Base-by-base conservation (phyloP, 352 stramenopile genomes). In the Globisporangium camurandrum region DNA sequence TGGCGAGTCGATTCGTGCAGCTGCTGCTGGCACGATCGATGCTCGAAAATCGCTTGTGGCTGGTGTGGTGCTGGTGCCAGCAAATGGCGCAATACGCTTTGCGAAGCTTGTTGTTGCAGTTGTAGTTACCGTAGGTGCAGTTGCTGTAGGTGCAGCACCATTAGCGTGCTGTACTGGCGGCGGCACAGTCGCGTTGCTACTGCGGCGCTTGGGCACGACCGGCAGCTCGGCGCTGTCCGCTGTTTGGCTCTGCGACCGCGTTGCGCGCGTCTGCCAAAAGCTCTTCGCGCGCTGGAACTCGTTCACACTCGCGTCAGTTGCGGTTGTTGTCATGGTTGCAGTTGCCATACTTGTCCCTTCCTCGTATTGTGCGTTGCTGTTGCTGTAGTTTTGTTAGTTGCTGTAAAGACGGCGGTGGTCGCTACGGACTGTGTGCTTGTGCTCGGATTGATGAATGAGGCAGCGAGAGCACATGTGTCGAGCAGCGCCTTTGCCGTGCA, bases 261-360 rank as follows among this genome's bases (percentile, higher is more conserved):
- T 54, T 19, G 66, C 52, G n/a, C 75, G 78, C 45, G 69, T 78
- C 47, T 82, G 71, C 78, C 78, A 89, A 23, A 89, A 65, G 38
- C 46, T 85, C 49, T 84, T 83, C 37, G 81, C 73, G 52, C 69
- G 67, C 39, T 63, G 56, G 42, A 80, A 77, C 55, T 75, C 66
- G 48, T 26, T 64, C 20, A n/a, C 36, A 36, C 44, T 50, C 44
- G 36, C 30, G 44, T 49, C 43, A n/a, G 27, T 34, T 28, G 42
- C 19, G 7, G 39, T 11, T 26, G 40, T 16, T 24, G 31, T 46
- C n/a, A n/a, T n/a, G n/a, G n/a, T n/a, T n/a, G n/a, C n/a, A n/a
- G n/a, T n/a, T n/a, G n/a, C n/a, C n/a, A n/a, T n/a, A n/a, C n/a
- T n/a, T n/a, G n/a, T 17, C 20, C 44, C 45, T 48, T 31, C 22